These are phyloP conservation scores for Pseudogymnoascus sp. DNA, from an alignment of 2,329 filamentous ascomycete genomes.

Conservation along the genomic window DNA sequence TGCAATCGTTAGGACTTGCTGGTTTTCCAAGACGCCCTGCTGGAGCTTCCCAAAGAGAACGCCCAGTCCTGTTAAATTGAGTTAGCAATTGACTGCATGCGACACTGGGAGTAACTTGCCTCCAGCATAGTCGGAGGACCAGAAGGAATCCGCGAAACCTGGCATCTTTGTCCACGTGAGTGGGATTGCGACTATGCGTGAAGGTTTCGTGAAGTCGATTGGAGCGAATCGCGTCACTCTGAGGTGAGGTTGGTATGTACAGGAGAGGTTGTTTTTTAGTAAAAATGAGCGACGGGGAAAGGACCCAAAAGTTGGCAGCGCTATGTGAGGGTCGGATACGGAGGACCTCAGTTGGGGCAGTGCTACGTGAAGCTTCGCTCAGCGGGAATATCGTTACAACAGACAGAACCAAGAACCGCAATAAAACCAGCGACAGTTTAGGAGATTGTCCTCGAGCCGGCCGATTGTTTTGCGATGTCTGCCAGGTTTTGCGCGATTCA, in stretches of 20 bases:
- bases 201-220: constrained; percentile 8
- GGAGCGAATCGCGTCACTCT: constrained; percentile 4
- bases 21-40: constrained; percentile 90
- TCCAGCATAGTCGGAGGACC: constrained; percentile 95
- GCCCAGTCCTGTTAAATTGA: constrained; percentile 54
- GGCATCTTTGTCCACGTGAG: constrained; percentile 51
- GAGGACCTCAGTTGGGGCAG: not conserved
- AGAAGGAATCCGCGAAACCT: constrained; percentile 91
- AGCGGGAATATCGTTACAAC: constrained; percentile 2
- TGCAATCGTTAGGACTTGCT: constrained; percentile 84
- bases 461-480: not conserved
- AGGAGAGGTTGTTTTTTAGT: not conserved
- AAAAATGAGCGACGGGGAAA: not conserved
- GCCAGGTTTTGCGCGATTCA: constrained; percentile 3
- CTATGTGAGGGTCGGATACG: not conserved
- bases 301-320: not conserved
- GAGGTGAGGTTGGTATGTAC: not conserved
- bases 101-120: constrained; percentile 46
- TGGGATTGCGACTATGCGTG: not conserved
- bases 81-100: not conserved
- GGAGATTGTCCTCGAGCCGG: constrained; percentile 3
- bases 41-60: constrained; percentile 95
- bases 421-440: not conserved
- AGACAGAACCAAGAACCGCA: not conserved
- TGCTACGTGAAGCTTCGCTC: constrained; percentile 1